These are phyloP conservation scores for Pterocarpus santalinus DNA, from an alignment of 306 rosid species.

Conservation along the genomic window DNA sequence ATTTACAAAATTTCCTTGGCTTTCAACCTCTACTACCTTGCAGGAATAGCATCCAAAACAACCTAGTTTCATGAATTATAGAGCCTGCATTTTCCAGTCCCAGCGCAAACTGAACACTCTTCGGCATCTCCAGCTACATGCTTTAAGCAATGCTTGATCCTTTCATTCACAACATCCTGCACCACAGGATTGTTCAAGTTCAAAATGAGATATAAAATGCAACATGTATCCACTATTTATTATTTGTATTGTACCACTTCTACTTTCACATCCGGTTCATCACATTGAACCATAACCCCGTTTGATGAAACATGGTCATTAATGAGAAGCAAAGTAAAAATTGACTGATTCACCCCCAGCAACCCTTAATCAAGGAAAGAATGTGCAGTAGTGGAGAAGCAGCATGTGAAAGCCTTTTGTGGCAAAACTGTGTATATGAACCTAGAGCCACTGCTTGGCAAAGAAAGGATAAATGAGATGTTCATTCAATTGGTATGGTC, in stretches of 20 bases:
- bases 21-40: slow-evolving; percentile 28
- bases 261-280: slow-evolving; percentile 1
- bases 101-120: slow-evolving; percentile 85
- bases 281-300: neutral
- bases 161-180: slow-evolving; percentile 89
- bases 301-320: neutral
- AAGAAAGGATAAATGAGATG: neutral
- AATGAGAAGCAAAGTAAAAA: neutral
- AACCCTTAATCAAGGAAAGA: neutral
- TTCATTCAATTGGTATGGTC: neutral
- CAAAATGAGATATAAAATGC: slow-evolving; percentile 32
- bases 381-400: neutral
- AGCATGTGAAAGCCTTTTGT: neutral
- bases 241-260: neutral
- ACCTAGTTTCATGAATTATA: slow-evolving; percentile 38
- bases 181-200: slow-evolving; percentile 41
- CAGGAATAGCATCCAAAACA: neutral
- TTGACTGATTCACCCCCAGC: neutral
- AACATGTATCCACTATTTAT: neutral
- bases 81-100: slow-evolving; percentile 84
- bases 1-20: slow-evolving; percentile 17
- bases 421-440: neutral
- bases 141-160: slow-evolving; percentile 81
- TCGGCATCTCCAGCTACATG: slow-evolving; percentile 80
- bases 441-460: neutral